These are phyloP conservation scores for Lepiota venenata DNA, from an alignment of 768 basidiomycete species.

Conservation along the genomic window DNA sequence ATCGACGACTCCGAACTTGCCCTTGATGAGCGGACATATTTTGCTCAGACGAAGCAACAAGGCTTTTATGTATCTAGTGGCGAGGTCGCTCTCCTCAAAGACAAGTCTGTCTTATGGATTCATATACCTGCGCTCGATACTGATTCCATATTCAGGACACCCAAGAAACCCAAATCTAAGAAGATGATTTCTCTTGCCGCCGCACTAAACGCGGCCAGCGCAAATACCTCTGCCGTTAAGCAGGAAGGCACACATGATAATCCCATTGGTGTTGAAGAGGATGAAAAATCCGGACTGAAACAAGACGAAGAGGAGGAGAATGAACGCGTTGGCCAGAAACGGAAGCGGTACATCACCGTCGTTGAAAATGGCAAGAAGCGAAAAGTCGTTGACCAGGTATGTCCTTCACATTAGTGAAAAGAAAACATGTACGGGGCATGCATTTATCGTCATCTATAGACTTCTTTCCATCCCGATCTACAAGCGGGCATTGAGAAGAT, in stretches of 20 bases:
- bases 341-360: constrained; percentile 49
- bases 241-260: constrained; percentile 45
- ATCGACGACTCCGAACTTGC: constrained; percentile 96
- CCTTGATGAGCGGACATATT: constrained; percentile 86
- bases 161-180: constrained; percentile 72
- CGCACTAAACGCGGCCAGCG: constrained; percentile 11
- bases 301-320: constrained; percentile 21
- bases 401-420: constrained; percentile 15
- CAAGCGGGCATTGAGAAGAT: constrained; percentile 59
- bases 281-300: constrained; percentile 17
- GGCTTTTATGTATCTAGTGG: constrained; percentile 92
- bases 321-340: constrained; percentile 43
- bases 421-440: too few species aligned
- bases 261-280: constrained; percentile 45
- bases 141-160: constrained; percentile 34
- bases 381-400: constrained; percentile 64
- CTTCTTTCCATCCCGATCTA: constrained; percentile 69
- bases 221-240: neutral
- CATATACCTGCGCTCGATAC: constrained; percentile 14
- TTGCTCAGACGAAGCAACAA: constrained; percentile 88
- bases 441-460: constrained; percentile 26
- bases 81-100: constrained; percentile 82
- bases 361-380: constrained; percentile 67
- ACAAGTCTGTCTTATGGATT: constrained; percentile 42
- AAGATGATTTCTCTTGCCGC: constrained; percentile 33